Evolutionary conservation across 495 filamentous ascomycete genomes (phyloP), one percentile per base, ranked within the genome.

Genomic region (Xylaria sp.): DNA sequence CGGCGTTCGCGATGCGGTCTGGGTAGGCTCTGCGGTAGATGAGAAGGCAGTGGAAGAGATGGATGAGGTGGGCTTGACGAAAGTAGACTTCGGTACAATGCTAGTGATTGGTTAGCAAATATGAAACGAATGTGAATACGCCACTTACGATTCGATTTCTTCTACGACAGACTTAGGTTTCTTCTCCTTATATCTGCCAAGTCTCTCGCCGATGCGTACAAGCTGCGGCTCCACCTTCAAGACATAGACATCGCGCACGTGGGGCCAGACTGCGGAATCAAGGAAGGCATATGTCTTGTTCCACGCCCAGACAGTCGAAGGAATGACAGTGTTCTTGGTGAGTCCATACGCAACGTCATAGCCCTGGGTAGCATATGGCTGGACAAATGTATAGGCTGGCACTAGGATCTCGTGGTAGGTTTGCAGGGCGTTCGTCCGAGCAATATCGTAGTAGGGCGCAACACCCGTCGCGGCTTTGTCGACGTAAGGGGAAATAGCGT

Each of bases 181-280:
- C 58, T 72, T 78, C 41, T 77, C 77, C 5, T 74, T 78, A 80
- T 98, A 95, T 69, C 93, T 87, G 7, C 94, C 96, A 19, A 99
- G 87, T 12, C 95, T 88, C 82, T 98, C 92, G 17, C 93, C 90
- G 72, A 99, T 98, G 72, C 93, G 92, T 61, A 96, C 88, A 0
- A 99, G 86, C 78, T 99, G 96, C 14, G 97, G 97, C 81, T 98
- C 94, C 9, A 99, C 95, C 73, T 95, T 96, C 77, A 96, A 89
- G 41, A 90, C 90, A 74, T 97, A 98, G 14, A 97, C 81, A 31
- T 93, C 87, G 35, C 90, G 86, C 8, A 98, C 29, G 74, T 90
- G 89, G 9, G 94, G 94, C 92, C 92, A 96, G 15, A 97, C 75
- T 2, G 88, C 92, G 53, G 88, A 85, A 61, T 92, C 89, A 15